These are phyloP conservation scores for Hyaloperonospora brassicae DNA, from an alignment of 352 stramenopile genomes.

Conservation along the genomic window DNA sequence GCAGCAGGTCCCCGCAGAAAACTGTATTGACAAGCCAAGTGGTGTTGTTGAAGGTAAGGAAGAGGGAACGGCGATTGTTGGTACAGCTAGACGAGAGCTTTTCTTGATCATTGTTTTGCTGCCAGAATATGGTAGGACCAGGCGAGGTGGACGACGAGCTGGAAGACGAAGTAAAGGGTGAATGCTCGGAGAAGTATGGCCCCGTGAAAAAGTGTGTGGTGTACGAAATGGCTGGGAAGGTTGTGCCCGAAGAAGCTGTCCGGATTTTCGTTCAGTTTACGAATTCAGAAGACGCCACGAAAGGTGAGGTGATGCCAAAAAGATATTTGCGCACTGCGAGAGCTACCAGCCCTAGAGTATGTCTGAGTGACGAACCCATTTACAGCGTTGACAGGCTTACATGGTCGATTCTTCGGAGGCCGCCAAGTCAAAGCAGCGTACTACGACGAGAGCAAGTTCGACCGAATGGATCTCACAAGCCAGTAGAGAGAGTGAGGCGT, in stretches of 20 bases:
- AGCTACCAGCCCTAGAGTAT: not conserved
- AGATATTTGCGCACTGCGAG: not conserved
- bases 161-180: slow-evolving; percentile 81
- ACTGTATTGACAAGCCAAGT: slow-evolving; percentile 17
- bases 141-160: slow-evolving; percentile 86
- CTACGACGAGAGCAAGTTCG: slow-evolving; percentile 80
- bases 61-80: not conserved
- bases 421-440: slow-evolving; percentile 73
- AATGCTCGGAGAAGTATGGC: slow-evolving; percentile 80
- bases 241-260: slow-evolving; percentile 63
- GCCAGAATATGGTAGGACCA: slow-evolving; percentile 87
- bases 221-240: slow-evolving; percentile 46
- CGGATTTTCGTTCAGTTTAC: slow-evolving; percentile 88
- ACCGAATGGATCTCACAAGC: slow-evolving; percentile 43
- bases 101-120: slow-evolving; percentile 4
- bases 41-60: slow-evolving; percentile 28
- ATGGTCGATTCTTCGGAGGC: slow-evolving; percentile 86
- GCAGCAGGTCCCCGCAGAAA: slow-evolving; percentile 11
- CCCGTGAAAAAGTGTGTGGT: slow-evolving; percentile 70
- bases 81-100: not conserved
- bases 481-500: slow-evolving; percentile 14
- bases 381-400: slow-evolving; percentile 68
- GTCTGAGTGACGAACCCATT: slow-evolving; percentile 3
- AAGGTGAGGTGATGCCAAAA: slow-evolving; percentile 37
- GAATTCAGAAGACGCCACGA: slow-evolving; percentile 52